A percentile compares a stretch with the other conserved stretches of the same genome.
These are phyloP conservation scores for Corylus avellana DNA, from an alignment of 306 rosid species.

Conservation along the genomic window DNA sequence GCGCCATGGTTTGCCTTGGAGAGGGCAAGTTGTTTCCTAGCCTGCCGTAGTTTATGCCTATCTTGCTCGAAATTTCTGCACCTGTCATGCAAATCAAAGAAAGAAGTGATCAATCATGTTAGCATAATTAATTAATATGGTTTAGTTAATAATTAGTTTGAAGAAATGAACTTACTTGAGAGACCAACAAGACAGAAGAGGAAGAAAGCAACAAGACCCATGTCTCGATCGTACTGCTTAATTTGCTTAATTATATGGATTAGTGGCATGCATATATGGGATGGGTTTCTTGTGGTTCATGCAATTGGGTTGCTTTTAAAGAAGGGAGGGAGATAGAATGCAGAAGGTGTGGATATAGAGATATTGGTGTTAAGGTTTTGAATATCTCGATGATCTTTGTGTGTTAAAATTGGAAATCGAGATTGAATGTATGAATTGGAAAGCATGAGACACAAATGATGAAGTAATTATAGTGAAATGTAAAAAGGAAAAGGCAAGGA, in stretches of 20 bases:
- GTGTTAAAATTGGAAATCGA: background rate
- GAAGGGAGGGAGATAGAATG: conserved; percentile 1
- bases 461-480: background rate
- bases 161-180: conserved; percentile 39
- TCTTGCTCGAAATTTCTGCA: conserved; percentile 48
- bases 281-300: background rate
- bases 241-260: no score
- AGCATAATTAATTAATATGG: background rate
- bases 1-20: conserved; percentile 44
- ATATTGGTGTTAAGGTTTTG: background rate
- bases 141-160: background rate
- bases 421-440: background rate
- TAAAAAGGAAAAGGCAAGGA: conserved; percentile 16
- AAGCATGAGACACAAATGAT: conserved; percentile 3
- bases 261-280: background rate
- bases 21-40: conserved; percentile 75
- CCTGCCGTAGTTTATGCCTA: conserved; percentile 82
- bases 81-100: conserved; percentile 30
- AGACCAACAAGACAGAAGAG: conserved; percentile 38
- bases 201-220: conserved; percentile 40
- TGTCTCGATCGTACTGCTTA: conserved; percentile 17
- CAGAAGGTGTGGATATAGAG: conserved; percentile 25
- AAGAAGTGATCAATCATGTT: background rate
- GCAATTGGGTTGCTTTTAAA: conserved; percentile 3
- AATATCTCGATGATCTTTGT: conserved; percentile 37